Evolutionary conservation across 2,329 filamentous ascomycete species (phyloP), one percentile per base, ranked within the genome.

Genomic region (Stagonosporopsis vannaccii): DNA sequence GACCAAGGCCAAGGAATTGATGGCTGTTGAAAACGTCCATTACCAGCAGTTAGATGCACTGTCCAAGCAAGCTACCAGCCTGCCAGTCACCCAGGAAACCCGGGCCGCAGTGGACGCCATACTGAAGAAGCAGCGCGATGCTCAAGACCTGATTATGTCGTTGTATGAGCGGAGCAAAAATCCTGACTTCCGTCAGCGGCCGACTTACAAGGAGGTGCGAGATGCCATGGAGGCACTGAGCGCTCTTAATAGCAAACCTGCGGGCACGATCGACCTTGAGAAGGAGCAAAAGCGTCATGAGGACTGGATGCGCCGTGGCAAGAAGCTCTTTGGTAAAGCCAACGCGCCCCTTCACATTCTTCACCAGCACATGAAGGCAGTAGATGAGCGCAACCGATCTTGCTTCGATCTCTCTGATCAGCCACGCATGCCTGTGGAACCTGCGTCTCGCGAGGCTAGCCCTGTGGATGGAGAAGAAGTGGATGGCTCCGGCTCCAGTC

Each of bases 291-390:
- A 95, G 72, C 87, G 91, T 7, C 95, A 98, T 65, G 95, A 99
- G 73, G 95, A 99, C 75, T 99, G 95, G 95, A 99, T 99, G 94
- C 86, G 95, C 28, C 92, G 92, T 69, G 95, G 95, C 46, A 99
- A 99, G 79, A 97, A 97, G 75, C 79, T 99, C 0, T 99, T 99
- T 71, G 95, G 95, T 48, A 99, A 99, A 77, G 95, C 95, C 1
- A 99, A 99, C 72, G 95, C 95, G 1, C 95, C 95, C 1, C 81
- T 99, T 12, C 95, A 99, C 75, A 99, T 99, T 62, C 83, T 99
- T 25, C 95, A 94, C 70, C 90, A 89, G 55, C 94, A 99, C 66
- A 93, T 99, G 86, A 90, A 96, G 66, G 91, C 95, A 71, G 95
- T 99, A 3, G 83, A 95, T 44, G 90, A 93, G 68, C 90, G 92